Percentiles rank a stretch among this genome's conserved stretches.
Evolutionary conservation across 1,284 basidiomycete genomes (phyloP).

Genomic region (Inonotus obliquus): DNA sequence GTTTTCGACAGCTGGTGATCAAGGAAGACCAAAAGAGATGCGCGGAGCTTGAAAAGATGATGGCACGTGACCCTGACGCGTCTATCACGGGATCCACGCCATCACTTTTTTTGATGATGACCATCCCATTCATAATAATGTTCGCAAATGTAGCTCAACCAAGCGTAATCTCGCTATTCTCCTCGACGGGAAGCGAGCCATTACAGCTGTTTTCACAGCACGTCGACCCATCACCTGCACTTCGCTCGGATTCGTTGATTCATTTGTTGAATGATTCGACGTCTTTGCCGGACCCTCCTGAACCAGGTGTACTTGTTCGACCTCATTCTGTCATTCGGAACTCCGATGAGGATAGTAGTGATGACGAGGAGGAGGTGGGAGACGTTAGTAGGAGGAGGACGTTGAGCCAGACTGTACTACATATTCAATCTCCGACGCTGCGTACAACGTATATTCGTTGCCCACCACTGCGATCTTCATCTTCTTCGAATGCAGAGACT

Average conservation of each 20-base stretch:
- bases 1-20: neutral
- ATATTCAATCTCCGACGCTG: slow-evolving; percentile 76
- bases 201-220: slow-evolving; percentile 53
- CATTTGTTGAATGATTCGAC: slow-evolving; percentile 59
- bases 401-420: slow-evolving; percentile 70
- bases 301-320: slow-evolving; percentile 42
- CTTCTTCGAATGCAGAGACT: slow-evolving; percentile 9
- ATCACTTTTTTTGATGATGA: neutral
- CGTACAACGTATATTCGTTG: slow-evolving; percentile 66
- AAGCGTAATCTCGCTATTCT: slow-evolving; percentile 68
- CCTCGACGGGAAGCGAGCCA: slow-evolving; percentile 64
- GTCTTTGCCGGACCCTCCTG: slow-evolving; percentile 44
- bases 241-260: slow-evolving; percentile 62
- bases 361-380: slow-evolving; percentile 19
- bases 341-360: neutral
- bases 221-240: slow-evolving; percentile 38
- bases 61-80: neutral
- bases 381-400: slow-evolving; percentile 38
- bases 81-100: neutral
- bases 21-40: neutral
- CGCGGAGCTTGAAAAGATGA: neutral
- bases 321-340: slow-evolving; percentile 26
- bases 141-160: slow-evolving; percentile 59
- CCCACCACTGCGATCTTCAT: slow-evolving; percentile 34
- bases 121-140: slow-evolving; percentile 31